Evolutionary conservation across 129 eudicot genomes (phyloP), one percentile per base, ranked within the genome.

Genomic region (Flaveria robusta): DNA sequence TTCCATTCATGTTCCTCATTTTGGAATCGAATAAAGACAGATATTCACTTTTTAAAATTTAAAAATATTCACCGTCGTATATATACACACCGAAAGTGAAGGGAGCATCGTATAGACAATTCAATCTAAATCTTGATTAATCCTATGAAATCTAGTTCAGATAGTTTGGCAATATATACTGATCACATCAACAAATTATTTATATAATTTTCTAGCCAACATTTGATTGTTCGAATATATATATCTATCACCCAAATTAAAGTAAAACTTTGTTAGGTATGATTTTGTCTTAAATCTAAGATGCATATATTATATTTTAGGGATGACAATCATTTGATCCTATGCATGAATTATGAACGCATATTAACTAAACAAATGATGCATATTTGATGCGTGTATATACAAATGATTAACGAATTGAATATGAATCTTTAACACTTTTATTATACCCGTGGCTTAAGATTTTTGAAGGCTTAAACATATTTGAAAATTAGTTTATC

Each of bases 21-120:
- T 31, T 49, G n/a, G 80, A 75, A 50, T 66, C 51, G 49, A 63
- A 63, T 65, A 50, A 34, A 64, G 65, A 50, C 6, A 29, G 31
- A 64, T 75, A 75, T 74, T 60, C 47, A 9, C 14, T 10, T 60
- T n/a, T 50, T 15, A 5, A 16, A 15, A 3, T 46, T 11, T 46
- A 46, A 46, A n/a, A 46, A 46, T 13, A 46, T 46, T 14, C 16
- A 13, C 3, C 49, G 1, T 13, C 15, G 3, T 46, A 46, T 46
- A 11, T 46, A 46, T 46, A 50, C 56, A 14, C 19, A 50, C 56
- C 56, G 56, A 50, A 50, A 50, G 56, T 50, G 56, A 50, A 50
- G 5, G 16, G 52, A 47, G 52, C 52, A 47, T 43, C 52, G 13
- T 47, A 10, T 46, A 4, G 0, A 8, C 11, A 43, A 43, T 11